A percentile compares a stretch with the other conserved stretches of the same genome.
Conservation (phyloP, 164 flowering plant genomes). For the Kalanchoe fedtschenkoi region DNA sequence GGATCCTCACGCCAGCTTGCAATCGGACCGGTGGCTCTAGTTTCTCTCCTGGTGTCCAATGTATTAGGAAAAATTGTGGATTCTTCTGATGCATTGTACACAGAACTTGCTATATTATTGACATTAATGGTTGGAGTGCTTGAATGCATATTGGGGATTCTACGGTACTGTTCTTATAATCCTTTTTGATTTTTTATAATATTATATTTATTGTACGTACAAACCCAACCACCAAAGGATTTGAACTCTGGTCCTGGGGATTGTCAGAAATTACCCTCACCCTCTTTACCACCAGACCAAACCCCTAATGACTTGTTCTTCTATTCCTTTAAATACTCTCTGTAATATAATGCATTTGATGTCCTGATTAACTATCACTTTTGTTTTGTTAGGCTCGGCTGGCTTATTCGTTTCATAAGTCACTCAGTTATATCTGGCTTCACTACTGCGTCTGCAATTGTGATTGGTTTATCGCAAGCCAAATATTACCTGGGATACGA, state of each 20-base stretch:
- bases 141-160: constrained; percentile 82
- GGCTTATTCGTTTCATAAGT: constrained; percentile 92
- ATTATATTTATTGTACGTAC: no score
- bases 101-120: constrained; percentile 82
- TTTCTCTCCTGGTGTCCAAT: constrained; percentile 90
- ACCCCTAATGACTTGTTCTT: no score
- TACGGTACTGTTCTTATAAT: no score
- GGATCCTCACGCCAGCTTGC: constrained; percentile 99
- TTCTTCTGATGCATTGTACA: constrained; percentile 64
- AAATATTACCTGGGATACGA: constrained; percentile 88
- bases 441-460: constrained; percentile 88
- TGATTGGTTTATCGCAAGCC: constrained; percentile 85
- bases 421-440: constrained; percentile 98
- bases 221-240: no score
- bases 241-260: no score
- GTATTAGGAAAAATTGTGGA: constrained; percentile 61
- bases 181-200: no score
- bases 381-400: constrained; percentile 58
- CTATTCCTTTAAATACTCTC: background rate
- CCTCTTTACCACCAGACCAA: no score
- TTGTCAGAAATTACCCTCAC: no score
- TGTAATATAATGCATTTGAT: constrained; percentile 4
- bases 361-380: background rate
- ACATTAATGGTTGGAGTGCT: constrained; percentile 92
- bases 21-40: constrained; percentile 95